A percentile compares a stretch with the other conserved stretches of the same genome.
Evolutionary conservation across 2,329 filamentous ascomycete species (phyloP).

Genomic region (Alternaria longipes): DNA sequence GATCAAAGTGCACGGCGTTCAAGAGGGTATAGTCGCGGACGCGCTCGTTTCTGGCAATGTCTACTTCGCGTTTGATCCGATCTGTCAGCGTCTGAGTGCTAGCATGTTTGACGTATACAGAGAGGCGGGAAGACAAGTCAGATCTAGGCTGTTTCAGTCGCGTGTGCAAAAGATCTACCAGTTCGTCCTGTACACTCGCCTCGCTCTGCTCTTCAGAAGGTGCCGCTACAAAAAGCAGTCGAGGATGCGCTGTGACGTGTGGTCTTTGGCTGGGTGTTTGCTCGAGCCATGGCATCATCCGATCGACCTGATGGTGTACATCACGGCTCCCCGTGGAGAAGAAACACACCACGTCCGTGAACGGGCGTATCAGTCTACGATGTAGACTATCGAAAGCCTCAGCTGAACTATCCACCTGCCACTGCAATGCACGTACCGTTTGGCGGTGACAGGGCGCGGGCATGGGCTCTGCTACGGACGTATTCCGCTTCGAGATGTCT

Average conservation of each 20-base stretch:
- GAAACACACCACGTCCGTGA: neutral
- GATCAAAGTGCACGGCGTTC: constrained; percentile 1
- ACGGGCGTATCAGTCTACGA: constrained; percentile 1
- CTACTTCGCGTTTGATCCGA: constrained; percentile 1
- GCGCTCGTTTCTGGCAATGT: neutral
- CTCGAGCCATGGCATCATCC: constrained; percentile 2
- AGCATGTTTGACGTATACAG: neutral
- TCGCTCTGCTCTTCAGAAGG: constrained; percentile 1
- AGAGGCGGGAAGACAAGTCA: neutral
- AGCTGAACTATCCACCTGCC: neutral
- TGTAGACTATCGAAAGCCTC: neutral
- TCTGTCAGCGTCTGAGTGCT: constrained; percentile 4
- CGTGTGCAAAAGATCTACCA: neutral
- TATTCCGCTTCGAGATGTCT: constrained; percentile 6
- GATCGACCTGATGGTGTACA: neutral
- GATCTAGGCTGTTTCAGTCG: constrained; percentile 4
- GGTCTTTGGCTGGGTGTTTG: neutral
- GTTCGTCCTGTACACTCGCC: constrained; percentile 1
- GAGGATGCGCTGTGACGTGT: neutral
- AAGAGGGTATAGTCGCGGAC: neutral
- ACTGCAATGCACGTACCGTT: neutral
- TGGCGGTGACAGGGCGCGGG: neutral
- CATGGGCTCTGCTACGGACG: neutral
- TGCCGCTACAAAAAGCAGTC: neutral
- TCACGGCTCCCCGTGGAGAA: neutral